These are phyloP conservation scores for Polymyxa betae DNA, from an alignment of 208 protist species.

Conservation along the genomic window DNA sequence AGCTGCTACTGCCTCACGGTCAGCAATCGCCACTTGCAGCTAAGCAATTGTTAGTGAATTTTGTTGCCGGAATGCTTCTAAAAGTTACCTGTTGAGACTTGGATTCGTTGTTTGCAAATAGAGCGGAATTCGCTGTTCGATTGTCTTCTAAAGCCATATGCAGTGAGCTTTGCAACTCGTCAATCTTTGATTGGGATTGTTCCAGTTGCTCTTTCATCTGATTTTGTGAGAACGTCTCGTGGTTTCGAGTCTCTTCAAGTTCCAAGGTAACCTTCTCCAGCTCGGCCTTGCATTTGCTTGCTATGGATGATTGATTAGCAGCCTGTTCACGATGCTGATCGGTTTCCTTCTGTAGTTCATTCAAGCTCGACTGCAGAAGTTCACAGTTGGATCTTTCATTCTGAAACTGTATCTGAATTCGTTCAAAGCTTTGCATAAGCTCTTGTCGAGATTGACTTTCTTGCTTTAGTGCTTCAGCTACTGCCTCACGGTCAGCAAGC, in stretches of 20 bases:
- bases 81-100: too few species aligned
- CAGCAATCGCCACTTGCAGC: too few species aligned
- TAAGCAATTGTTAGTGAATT: too few species aligned
- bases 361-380: not conserved
- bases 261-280: not conserved
- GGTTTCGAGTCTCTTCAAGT: too few species aligned
- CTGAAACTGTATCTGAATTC: not conserved
- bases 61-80: too few species aligned
- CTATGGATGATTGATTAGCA: not conserved
- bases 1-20: too few species aligned
- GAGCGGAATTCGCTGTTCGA: too few species aligned
- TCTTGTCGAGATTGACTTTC: not conserved
- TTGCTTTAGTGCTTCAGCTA: not conserved
- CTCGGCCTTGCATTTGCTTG: not conserved
- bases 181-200: not conserved
- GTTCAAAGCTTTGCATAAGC: not conserved
- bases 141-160: too few species aligned
- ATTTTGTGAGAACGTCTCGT: too few species aligned
- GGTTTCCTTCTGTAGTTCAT: not conserved
- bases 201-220: not conserved
- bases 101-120: too few species aligned
- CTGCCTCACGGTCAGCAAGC: not conserved
- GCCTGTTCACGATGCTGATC: too few species aligned
- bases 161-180: not conserved
- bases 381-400: not conserved